These are phyloP conservation scores for Pythium sukuiense DNA, from an alignment of 352 stramenopile genomes.

Conservation along the genomic window DNA sequence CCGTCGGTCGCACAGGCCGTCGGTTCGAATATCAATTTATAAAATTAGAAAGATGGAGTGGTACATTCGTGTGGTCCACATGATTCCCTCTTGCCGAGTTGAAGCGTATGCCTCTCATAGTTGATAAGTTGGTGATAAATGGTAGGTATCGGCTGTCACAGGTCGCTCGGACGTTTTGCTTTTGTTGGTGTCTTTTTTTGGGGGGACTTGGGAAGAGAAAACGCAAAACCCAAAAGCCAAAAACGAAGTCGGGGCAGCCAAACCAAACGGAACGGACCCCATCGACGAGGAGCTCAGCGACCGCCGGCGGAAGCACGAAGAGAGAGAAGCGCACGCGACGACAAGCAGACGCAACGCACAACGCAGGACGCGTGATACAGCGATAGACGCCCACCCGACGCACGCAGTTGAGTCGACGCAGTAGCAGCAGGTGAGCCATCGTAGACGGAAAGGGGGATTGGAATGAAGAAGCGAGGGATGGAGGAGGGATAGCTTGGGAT, in stretches of 20 bases:
- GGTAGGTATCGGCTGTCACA: slow-evolving; percentile 14
- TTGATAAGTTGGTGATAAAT: slow-evolving; percentile 17
- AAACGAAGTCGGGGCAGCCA: slow-evolving; percentile 2
- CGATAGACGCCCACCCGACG: background rate
- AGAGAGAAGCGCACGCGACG: background rate
- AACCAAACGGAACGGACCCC: background rate
- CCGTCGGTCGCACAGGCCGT: background rate
- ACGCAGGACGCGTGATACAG: background rate
- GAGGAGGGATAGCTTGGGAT: no score
- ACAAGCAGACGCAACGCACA: background rate
- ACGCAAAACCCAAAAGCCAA: slow-evolving; percentile 4
- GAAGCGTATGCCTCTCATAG: slow-evolving; percentile 21
- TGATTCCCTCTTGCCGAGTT: background rate
- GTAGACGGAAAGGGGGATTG: background rate
- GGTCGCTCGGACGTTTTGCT: slow-evolving; percentile 28
- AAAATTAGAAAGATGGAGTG: background rate
- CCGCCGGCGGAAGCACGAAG: background rate
- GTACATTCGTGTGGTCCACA: slow-evolving; percentile 18
- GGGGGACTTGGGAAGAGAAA: slow-evolving; percentile 16
- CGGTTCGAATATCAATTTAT: slow-evolving; percentile 26
- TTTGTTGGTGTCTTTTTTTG: slow-evolving; percentile 32
- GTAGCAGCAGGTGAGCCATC: background rate
- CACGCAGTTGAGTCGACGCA: background rate
- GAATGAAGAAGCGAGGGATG: background rate
- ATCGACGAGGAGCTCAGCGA: background rate